Evolutionary conservation across 23 red algal genomes (phyloP).

Genomic region (Cyanidiococcus yangmingshanensis): DNA sequence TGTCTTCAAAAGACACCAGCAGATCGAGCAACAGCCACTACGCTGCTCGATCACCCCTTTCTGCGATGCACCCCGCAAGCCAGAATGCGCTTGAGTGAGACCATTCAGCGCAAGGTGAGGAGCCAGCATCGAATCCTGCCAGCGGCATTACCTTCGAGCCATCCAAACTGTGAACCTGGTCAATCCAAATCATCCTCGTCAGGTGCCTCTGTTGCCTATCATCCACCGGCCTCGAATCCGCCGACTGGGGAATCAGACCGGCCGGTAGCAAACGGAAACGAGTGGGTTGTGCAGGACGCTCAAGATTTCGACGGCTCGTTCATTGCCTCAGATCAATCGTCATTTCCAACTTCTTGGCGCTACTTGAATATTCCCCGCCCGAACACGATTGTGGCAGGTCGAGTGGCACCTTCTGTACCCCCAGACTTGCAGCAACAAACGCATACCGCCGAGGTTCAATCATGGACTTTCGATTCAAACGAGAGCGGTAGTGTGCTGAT

Average conservation of each 20-base stretch:
- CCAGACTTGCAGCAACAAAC: background rate
- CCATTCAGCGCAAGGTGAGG: background rate
- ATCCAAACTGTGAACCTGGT: background rate
- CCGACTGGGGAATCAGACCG: background rate
- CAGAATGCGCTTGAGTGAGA: background rate
- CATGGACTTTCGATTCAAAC: slow-evolving; percentile 10
- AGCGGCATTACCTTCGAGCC: background rate
- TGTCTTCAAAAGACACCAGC: slow-evolving; percentile 60
- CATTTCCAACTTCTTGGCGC: background rate
- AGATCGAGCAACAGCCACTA: slow-evolving; percentile 41
- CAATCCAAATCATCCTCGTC: background rate
- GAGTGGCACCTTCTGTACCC: background rate
- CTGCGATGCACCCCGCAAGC: background rate
- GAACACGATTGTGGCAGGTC: background rate
- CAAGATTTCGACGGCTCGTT: background rate
- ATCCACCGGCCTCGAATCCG: background rate
- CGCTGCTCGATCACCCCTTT: slow-evolving; percentile 51
- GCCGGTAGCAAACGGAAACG: background rate
- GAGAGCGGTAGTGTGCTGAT: background rate
- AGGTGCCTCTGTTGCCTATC: background rate
- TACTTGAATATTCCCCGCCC: background rate
- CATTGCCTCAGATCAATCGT: background rate
- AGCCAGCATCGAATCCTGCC: background rate
- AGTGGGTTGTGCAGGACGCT: background rate
- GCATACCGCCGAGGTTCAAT: background rate